Evolutionary conservation across 345 rosid genomes (phyloP), one percentile per base, ranked within the genome.

Genomic region (Acer yangbiense): DNA sequence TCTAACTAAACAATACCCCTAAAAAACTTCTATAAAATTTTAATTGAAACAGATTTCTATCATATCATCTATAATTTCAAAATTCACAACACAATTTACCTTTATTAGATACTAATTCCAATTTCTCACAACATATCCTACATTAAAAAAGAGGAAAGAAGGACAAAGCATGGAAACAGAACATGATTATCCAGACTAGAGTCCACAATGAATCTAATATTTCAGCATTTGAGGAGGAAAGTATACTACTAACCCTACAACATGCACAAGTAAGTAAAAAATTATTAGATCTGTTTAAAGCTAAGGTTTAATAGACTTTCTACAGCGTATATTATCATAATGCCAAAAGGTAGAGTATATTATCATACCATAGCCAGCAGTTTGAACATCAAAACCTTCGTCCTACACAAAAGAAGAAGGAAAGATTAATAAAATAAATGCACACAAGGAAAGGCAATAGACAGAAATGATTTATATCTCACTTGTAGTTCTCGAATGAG

Each of bases 341-440:
- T 48, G 68, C 39, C 63, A 29, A 72, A 44, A 43, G 25, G 14
- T 27, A 50, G 72, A 4, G 54, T 46, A 32, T 54, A 17, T 54
- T 80, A 46, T 74, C 83, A 77, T 89, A 92, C 98, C 99, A 10
- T 94, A 94, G 80, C 98, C 98, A 60, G 93, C 65, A 72, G 94
- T 94, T 83, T 94, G 99, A 80, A 96, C 98, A 81, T 94, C 99
- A 46, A 94, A 97, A 29, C 98, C 99, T 89, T 93, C 94, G 39
- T 97, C 93, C 99, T 97, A 81, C 82, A 71, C 13, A 72, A 52
- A 32, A 79, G 27, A 73, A 76, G 8, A 65, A n/a, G 41, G 23
- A 63, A 20, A 52, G 23, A 69, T 61, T 58, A 74, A 71, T 27
- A 3, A 69, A 75, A 16, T 16, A 43, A 73, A 66, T 52, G 20